Percentiles rank a stretch among this genome's conserved stretches.
Evolutionary conservation across 768 basidiomycete genomes (phyloP).

Genomic region (Tephrocybe sp.): DNA sequence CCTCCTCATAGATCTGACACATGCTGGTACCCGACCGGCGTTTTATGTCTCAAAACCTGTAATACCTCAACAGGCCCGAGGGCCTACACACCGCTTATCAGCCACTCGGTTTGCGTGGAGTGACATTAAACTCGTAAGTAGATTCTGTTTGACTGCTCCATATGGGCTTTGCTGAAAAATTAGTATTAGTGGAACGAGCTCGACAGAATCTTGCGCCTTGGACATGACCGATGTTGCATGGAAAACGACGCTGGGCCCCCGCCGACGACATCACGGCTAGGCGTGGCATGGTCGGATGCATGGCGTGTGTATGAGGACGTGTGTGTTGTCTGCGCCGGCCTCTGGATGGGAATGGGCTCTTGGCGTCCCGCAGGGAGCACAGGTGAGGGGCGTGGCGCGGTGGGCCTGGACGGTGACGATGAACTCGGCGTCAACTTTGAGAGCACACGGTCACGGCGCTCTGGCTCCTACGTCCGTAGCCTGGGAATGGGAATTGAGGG

Average conservation of each 20-base stretch:
- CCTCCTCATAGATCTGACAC: slow-evolving; percentile 74
- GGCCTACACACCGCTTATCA: slow-evolving; percentile 55
- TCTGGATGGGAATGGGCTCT: slow-evolving; percentile 81
- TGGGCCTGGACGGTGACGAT: slow-evolving; percentile 68
- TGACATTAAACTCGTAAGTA: slow-evolving; percentile 68
- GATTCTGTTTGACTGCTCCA: neutral
- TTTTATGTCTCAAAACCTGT: slow-evolving; percentile 60
- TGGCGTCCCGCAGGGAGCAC: slow-evolving; percentile 54
- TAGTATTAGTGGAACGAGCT: slow-evolving; percentile 70
- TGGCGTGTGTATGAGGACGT: slow-evolving; percentile 87
- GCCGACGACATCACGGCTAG: slow-evolving; percentile 33
- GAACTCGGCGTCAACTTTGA: slow-evolving; percentile 40
- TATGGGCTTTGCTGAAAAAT: neutral
- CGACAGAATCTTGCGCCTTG: slow-evolving; percentile 64
- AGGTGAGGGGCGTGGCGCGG: slow-evolving; percentile 49
- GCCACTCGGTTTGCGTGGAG: slow-evolving; percentile 80
- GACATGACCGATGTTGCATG: slow-evolving; percentile 31
- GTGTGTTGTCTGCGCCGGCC: slow-evolving; percentile 76
- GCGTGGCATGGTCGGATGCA: slow-evolving; percentile 65
- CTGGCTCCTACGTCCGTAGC: slow-evolving; percentile 44
- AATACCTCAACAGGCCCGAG: slow-evolving; percentile 32
- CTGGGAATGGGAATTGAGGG: slow-evolving; percentile 76
- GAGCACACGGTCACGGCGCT: neutral
- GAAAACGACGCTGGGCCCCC: neutral
- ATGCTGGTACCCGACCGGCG: slow-evolving; percentile 66